Evolutionary conservation across 2,329 filamentous ascomycete species (phyloP).

Genomic region (Cytospora paraplurivora): DNA sequence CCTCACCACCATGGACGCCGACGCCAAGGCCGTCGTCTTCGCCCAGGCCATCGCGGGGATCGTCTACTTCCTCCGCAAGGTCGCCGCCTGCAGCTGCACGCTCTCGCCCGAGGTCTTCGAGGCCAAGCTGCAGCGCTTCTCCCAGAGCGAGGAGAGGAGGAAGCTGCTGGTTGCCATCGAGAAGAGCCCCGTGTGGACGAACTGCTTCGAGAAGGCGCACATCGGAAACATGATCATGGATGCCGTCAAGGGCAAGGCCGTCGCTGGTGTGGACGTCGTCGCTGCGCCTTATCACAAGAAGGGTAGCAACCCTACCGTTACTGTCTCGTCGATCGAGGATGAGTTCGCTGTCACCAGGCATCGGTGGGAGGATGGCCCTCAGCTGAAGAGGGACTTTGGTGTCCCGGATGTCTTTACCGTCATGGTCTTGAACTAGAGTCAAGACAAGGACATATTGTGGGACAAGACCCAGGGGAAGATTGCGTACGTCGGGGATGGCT

Average conservation of each 20-base stretch:
- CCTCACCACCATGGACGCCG: conserved; percentile 36
- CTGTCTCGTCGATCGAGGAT: conserved; percentile 24
- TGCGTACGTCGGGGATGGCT: neutral
- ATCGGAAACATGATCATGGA: conserved; percentile 39
- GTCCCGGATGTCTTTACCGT: conserved; percentile 43
- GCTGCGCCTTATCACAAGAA: neutral
- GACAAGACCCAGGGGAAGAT: neutral
- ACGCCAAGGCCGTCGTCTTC: conserved; percentile 39
- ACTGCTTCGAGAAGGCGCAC: conserved; percentile 39
- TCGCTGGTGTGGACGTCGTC: conserved; percentile 22
- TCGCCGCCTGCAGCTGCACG: conserved; percentile 29
- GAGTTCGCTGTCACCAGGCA: conserved; percentile 32
- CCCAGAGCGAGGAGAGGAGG: conserved; percentile 36
- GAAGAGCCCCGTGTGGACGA: conserved; percentile 36
- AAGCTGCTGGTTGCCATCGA: conserved; percentile 38
- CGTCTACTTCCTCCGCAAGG: conserved; percentile 36
- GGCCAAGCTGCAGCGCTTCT: conserved; percentile 38
- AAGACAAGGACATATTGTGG: neutral
- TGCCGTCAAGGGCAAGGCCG: conserved; percentile 33
- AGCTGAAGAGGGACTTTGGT: conserved; percentile 40
- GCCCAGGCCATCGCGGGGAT: conserved; percentile 41
- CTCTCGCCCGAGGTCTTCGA: conserved; percentile 33
- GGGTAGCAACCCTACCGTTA: neutral
- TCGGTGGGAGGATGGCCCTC: conserved; percentile 32
- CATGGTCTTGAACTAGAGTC: conserved; percentile 40